Base-by-base conservation (phyloP, 352 stramenopile species). In the Phytophthora quininea region DNA sequence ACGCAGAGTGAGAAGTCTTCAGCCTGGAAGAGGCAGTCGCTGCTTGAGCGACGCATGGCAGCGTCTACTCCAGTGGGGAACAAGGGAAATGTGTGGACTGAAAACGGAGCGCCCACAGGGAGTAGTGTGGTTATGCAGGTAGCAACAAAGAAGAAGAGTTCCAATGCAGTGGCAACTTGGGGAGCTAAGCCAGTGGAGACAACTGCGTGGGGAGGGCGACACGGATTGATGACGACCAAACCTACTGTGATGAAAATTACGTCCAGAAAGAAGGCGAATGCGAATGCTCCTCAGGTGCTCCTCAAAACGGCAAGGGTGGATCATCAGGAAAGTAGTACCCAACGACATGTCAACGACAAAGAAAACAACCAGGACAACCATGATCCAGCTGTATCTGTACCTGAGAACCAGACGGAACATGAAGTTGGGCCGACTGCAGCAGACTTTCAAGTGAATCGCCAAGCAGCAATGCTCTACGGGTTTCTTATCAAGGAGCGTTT, bases 31-130 rank as follows among this genome's bases (percentile, higher is more conserved):
- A 88, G 84, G 38, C 67, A 57, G 1, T 77, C 73, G n/a, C 64
- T 87, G 14, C 40, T 90, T 4, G 81, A 90, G 65, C 69, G 70
- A 42, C 68, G 81, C 14, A 82, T 88, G 72, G 64, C 49, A n/a
- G 47, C 52, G 30, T 15, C 40, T 10, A 3, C 33, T 11, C 7
- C 49, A 30, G 27, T 9, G 30, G 51, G 27, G 55, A 46, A 54
- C 48, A 38, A 27, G 35, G 31, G 19, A 33, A 29, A 14, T n/a
- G 12, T 27, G 42, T 48, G 42, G 42, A 5, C 5, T 27, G 42
- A 15, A 10, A 40, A 10, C 35, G 5, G 10, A 10, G 35, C 58
- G 37, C 58, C 58, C 35, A 5, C 35, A 40, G 35, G 5, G 35
- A 40, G 10, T 5, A 40, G 5, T 40, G 35, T 40, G 5, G 35